Percentiles rank a stretch among this genome's conserved stretches.
Evolutionary conservation across 1,139 yeast genomes (phyloP).

Genomic region (Scheffersomyces quercinus): DNA sequence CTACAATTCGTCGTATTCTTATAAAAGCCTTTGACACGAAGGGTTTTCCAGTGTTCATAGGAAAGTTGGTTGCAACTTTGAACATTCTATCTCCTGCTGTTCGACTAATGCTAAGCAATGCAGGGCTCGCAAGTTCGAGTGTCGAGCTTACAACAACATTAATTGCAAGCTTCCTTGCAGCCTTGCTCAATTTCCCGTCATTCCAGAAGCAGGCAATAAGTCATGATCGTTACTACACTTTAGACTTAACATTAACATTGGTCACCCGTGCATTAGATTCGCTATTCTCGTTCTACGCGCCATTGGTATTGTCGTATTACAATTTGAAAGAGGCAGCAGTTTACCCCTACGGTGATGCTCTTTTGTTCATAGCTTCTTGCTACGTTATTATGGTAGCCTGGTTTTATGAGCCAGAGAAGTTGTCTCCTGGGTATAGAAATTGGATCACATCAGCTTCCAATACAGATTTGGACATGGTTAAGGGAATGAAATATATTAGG

Average conservation of each 20-base stretch:
- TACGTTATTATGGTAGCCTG: slow-evolving; percentile 39
- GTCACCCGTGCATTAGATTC: slow-evolving; percentile 25
- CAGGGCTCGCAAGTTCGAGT: too few species aligned
- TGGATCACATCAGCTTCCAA: slow-evolving; percentile 46
- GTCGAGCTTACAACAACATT: slow-evolving; percentile 7
- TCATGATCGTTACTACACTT: slow-evolving; percentile 19
- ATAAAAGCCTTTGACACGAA: background rate
- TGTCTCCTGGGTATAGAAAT: slow-evolving; percentile 35
- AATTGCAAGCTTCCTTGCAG: slow-evolving; percentile 10
- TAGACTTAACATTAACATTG: slow-evolving; percentile 25
- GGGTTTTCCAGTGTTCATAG: background rate
- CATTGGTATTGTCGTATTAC: slow-evolving; percentile 1
- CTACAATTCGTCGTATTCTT: background rate
- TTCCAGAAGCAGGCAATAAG: slow-evolving; percentile 18
- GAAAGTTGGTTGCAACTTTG: background rate
- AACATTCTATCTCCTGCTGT: background rate
- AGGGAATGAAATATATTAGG: slow-evolving; percentile 27
- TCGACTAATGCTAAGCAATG: background rate
- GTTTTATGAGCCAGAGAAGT: slow-evolving; percentile 35
- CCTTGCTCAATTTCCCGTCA: slow-evolving; percentile 19
- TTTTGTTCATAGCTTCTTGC: slow-evolving; percentile 19
- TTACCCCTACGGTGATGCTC: slow-evolving; percentile 14
- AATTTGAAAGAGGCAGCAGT: slow-evolving; percentile 10
- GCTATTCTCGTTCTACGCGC: slow-evolving; percentile 13
- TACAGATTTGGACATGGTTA: slow-evolving; percentile 35